Evolutionary conservation across 2,329 filamentous ascomycete species (phyloP).

Genomic region (Moelleriella libera): DNA sequence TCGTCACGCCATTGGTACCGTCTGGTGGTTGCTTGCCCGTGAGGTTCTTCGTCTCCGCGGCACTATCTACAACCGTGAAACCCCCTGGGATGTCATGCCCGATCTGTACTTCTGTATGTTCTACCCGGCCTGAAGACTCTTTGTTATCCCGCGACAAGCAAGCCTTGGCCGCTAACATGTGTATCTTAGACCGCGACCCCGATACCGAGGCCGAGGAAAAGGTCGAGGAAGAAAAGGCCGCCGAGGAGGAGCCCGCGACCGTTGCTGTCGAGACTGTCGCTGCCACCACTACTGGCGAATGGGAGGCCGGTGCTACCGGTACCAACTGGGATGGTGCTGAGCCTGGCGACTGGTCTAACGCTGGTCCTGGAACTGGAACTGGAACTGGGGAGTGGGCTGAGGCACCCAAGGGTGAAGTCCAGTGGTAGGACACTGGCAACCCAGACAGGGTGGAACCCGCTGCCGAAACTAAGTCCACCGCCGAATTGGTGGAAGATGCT

Average conservation of each 20-base stretch:
- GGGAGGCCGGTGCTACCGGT: constrained; percentile 66
- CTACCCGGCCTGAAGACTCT: background rate
- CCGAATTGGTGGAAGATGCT: no score
- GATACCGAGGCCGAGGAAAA: constrained; percentile 99
- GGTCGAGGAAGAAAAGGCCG: constrained; percentile 77
- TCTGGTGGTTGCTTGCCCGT: constrained; percentile 99
- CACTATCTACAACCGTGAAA: constrained; percentile 89
- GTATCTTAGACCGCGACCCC: constrained; percentile 69
- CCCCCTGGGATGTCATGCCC: constrained; percentile 98
- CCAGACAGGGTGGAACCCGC: constrained; percentile 2
- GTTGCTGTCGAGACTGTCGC: constrained; percentile 69
- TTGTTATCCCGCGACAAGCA: background rate
- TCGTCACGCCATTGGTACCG: constrained; percentile 92
- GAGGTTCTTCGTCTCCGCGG: constrained; percentile 98
- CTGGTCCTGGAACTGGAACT: constrained; percentile 14
- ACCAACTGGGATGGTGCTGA: constrained; percentile 42
- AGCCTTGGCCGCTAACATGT: constrained; percentile 5
- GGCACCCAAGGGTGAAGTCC: constrained; percentile 36
- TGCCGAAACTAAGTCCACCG: no score
- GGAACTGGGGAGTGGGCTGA: constrained; percentile 54
- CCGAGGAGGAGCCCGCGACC: constrained; percentile 71
- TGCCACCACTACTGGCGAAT: constrained; percentile 55
- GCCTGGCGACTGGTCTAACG: constrained; percentile 48
- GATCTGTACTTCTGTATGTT: constrained; percentile 94
- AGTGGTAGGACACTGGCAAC: constrained; percentile 30